phyloP scores from a whole-genome alignment of 371 early-diverging fungal genomes.

The Apophysomyces sp. region DNA sequence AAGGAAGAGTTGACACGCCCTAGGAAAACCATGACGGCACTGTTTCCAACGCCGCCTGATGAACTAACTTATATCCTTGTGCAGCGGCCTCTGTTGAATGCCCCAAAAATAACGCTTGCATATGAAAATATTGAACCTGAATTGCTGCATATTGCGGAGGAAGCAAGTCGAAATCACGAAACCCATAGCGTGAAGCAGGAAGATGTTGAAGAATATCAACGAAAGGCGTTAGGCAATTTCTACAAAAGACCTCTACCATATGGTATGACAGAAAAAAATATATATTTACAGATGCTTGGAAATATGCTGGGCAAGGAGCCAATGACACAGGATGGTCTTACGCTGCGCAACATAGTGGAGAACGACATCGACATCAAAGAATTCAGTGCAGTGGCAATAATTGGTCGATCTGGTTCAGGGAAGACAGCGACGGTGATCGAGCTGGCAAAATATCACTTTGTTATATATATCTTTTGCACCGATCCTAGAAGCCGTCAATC shows the following conservation, averaged over 20 bases:
- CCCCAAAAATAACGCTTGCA: constrained; percentile 20
- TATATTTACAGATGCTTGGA: constrained; percentile 23
- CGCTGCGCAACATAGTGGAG: not conserved
- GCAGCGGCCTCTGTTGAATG: not conserved
- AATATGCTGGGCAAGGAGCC: constrained; percentile 15
- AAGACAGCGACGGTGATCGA: constrained; percentile 22
- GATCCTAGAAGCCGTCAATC: constrained; percentile 4
- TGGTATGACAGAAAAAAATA: not conserved
- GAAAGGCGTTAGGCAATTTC: not conserved
- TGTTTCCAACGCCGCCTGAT: not conserved
- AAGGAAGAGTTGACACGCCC: not conserved
- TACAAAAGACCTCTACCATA: constrained; percentile 12
- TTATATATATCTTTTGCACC: constrained; percentile 14
- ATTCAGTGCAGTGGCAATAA: constrained; percentile 16
- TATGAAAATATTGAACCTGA: not conserved
- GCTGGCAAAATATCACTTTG: constrained; percentile 15
- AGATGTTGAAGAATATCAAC: constrained; percentile 12
- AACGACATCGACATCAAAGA: not conserved
- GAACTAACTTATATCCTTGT: not conserved
- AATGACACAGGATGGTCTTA: constrained; percentile 1
- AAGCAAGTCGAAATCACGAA: not conserved
- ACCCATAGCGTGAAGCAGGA: not conserved
- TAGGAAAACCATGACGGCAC: not conserved
- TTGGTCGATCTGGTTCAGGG: constrained; percentile 20
- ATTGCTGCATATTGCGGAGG: not conserved